Evolutionary conservation across 2,329 filamentous ascomycete species (phyloP).

Genomic region (Sporothrix luriei): DNA sequence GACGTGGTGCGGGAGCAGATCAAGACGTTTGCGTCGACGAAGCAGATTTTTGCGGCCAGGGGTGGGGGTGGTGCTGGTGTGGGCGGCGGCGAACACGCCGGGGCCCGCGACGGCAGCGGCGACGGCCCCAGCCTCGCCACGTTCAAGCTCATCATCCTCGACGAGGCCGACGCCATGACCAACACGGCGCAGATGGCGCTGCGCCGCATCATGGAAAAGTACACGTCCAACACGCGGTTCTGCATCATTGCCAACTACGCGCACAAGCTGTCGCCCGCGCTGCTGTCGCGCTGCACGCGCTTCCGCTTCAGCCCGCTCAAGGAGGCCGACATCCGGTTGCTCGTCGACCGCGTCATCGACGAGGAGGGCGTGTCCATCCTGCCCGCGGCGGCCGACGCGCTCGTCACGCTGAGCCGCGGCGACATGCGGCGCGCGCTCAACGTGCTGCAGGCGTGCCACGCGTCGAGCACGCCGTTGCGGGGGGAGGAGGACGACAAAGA

Average conservation of each 20-base stretch:
- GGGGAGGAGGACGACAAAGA: conserved; percentile 53
- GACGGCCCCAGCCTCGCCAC: conserved; percentile 58
- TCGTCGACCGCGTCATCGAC: conserved; percentile 87
- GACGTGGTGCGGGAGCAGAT: conserved; percentile 98
- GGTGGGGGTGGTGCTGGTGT: too few species aligned
- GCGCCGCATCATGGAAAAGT: conserved; percentile 97
- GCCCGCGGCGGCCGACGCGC: conserved; percentile 74
- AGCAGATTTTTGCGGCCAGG: conserved; percentile 78
- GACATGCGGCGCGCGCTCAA: conserved; percentile 96
- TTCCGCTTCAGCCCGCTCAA: conserved; percentile 95
- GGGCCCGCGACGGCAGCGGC: conserved; percentile 36
- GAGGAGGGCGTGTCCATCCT: conserved; percentile 86
- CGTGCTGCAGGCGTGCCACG: conserved; percentile 94
- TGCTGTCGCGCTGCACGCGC: conserved; percentile 89
- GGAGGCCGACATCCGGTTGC: conserved; percentile 76
- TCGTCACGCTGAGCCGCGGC: conserved; percentile 86
- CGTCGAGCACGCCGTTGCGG: conserved; percentile 76
- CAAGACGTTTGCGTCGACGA: conserved; percentile 97
- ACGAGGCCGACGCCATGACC: conserved; percentile 99
- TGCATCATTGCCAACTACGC: conserved; percentile 99
- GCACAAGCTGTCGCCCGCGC: conserved; percentile 91
- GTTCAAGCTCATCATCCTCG: conserved; percentile 95
- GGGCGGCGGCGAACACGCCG: too few species aligned
- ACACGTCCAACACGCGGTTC: conserved; percentile 95
- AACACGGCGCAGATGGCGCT: conserved; percentile 97